Evolutionary conservation across 2,329 filamentous ascomycete genomes (phyloP).

Genomic region (Calonectria multiphialidica): DNA sequence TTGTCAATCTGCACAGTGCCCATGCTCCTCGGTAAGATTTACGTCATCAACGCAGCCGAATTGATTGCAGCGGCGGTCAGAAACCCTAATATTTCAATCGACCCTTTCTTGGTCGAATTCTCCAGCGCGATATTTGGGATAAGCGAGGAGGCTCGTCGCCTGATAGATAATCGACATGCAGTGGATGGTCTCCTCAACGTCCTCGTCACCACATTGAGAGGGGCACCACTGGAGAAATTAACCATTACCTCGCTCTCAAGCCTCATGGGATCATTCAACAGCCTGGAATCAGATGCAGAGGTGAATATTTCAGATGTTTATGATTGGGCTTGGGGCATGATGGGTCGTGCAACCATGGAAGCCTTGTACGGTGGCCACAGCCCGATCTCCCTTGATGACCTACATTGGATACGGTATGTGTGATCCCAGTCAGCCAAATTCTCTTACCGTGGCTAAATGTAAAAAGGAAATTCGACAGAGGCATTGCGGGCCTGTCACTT

Average conservation of each 20-base stretch:
- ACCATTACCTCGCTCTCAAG: constrained; percentile 15
- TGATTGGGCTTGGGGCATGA: constrained; percentile 51
- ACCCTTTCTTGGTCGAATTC: constrained; percentile 53
- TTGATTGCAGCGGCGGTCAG: constrained; percentile 54
- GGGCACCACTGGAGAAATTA: constrained; percentile 26
- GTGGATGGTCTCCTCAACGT: constrained; percentile 15
- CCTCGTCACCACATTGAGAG: constrained; percentile 19
- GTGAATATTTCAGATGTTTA: constrained; percentile 48
- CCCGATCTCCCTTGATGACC: constrained; percentile 44
- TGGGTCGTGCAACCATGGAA: constrained; percentile 53
- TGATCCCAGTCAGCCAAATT: not conserved
- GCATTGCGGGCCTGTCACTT: not conserved
- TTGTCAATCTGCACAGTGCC: constrained; percentile 57
- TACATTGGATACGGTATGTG: constrained; percentile 52
- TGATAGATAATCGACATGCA: not conserved
- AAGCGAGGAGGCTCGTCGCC: not conserved
- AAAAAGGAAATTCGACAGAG: constrained; percentile 12
- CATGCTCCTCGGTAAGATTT: constrained; percentile 56
- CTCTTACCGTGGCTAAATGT: not conserved
- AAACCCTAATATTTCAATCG: constrained; percentile 55
- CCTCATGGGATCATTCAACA: constrained; percentile 16
- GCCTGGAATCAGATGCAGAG: not conserved
- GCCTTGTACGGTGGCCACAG: constrained; percentile 59
- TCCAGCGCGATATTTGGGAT: constrained; percentile 20
- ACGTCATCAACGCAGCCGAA: constrained; percentile 55